A percentile compares a stretch with the other conserved stretches of the same genome.
These are phyloP conservation scores for Liriodendron chinense DNA, from an alignment of 164 flowering plant species.

Conservation along the genomic window DNA sequence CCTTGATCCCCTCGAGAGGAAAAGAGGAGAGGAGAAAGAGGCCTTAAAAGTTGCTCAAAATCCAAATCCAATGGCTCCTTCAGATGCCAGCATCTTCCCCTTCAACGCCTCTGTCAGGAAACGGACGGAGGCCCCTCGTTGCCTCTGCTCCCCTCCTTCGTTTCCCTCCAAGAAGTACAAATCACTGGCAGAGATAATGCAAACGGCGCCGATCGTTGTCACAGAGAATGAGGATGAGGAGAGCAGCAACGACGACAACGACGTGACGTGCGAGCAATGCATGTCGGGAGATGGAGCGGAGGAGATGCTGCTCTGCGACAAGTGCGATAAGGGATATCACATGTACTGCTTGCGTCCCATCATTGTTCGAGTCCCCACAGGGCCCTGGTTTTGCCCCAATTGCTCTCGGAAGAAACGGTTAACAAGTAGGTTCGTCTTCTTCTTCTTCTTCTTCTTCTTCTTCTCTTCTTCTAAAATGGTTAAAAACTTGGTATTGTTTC, in stretches of 20 bases:
- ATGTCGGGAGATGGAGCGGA: conserved; percentile 47
- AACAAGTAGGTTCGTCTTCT: conserved; percentile 38
- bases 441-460: not conserved
- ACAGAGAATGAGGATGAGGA: conserved; percentile 12
- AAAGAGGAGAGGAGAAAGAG: too few relatives aligned
- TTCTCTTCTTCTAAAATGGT: not conserved
- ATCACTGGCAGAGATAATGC: conserved; percentile 50
- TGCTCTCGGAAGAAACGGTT: conserved; percentile 38
- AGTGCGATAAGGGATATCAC: conserved; percentile 62
- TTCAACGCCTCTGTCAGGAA: conserved; percentile 17
- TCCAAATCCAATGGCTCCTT: conserved; percentile 25
- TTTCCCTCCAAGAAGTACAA: conserved; percentile 36
- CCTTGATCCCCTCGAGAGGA: too few relatives aligned
- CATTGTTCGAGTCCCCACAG: conserved; percentile 51
- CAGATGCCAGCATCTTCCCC: conserved; percentile 13
- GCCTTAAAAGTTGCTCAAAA: not conserved
- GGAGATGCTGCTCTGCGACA: conserved; percentile 63
- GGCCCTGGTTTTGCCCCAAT: conserved; percentile 57
- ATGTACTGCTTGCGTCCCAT: conserved; percentile 64
- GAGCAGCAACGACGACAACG: conserved; percentile 16
- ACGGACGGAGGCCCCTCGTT: conserved; percentile 33
- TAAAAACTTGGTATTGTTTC: not conserved
- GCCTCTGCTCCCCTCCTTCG: conserved; percentile 10
- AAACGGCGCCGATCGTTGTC: conserved; percentile 26
- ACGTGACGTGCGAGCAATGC: conserved; percentile 51